Base-by-base conservation (phyloP, 2,329 filamentous ascomycete genomes). In the Fusarium devonianum region DNA sequence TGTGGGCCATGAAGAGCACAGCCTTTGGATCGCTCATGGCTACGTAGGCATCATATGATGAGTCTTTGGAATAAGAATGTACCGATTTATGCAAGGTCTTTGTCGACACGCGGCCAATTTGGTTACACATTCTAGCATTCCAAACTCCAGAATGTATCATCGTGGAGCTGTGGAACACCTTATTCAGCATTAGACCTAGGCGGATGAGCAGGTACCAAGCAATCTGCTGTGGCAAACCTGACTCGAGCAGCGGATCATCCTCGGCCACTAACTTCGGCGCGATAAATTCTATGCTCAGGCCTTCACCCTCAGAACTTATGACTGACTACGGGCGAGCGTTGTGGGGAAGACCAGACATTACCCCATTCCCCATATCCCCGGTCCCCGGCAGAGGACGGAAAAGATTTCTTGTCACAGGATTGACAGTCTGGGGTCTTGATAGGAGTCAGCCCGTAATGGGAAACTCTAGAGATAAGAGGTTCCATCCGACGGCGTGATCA, bases 291-390 rank as follows among this genome's bases (percentile, higher is more conserved):
- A 44, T 41, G 22, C 35, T 56, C 41, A 37, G 38, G 38, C 23
- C 39, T 25, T 41, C 28, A 25, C 40, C 29, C 49, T 49, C 32
- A 46, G 4, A 12, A 26, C 23, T n/a, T n/a, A n/a, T 45, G 54
- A 30, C 35, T 49, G 51, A 32, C 29, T 43, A 29, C 23, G 52
- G 42, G 46, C 56, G 43, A 32, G 58, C 56, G 49, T 37, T 65
- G 62, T 62, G 63, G 63, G 60, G 63, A 62, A 65, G 56, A 53
- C 49, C 49, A 52, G 58, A 42, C 58, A 4, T 26, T 58, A 65
- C 60, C 62, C 60, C 62, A 44, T 61, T 37, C 36, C 51, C 52
- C 49, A 41, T 48, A 39, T 48, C 49, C 46, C 44, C 43, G 47
- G 43, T 48, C 51, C 45, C 54, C 43, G 45, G 56, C 26, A 49